These are phyloP conservation scores for Cystobasidium sp. DNA, from an alignment of 1,284 basidiomycete species.

Conservation along the genomic window DNA sequence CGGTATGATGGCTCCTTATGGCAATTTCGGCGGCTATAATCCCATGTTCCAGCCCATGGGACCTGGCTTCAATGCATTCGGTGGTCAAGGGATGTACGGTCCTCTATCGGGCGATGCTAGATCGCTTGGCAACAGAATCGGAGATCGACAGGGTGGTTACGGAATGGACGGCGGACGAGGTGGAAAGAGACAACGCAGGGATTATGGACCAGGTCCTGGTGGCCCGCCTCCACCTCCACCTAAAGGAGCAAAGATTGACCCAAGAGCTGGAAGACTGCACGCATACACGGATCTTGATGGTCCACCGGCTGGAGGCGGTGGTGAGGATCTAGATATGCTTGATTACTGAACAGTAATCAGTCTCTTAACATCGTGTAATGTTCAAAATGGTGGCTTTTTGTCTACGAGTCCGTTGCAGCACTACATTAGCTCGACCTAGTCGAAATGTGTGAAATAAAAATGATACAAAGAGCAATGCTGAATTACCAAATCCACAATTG, in stretches of 20 bases:
- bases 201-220: conserved; percentile 23
- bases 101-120: conserved; percentile 22
- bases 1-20: conserved; percentile 29
- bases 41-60: conserved; percentile 32
- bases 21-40: conserved; percentile 6
- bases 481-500: too few species aligned
- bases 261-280: conserved; percentile 38
- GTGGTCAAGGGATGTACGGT: conserved; percentile 9
- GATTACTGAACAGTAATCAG: conserved; percentile 22
- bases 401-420: too few species aligned
- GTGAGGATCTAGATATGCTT: conserved; percentile 37
- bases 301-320: conserved; percentile 35
- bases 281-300: conserved; percentile 42
- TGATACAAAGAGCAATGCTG: too few species aligned
- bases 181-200: conserved; percentile 19
- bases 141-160: conserved; percentile 66
- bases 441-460: too few species aligned
- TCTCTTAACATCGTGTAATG: too few species aligned
- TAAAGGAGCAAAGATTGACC: conserved; percentile 39
- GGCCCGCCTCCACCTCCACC: conserved; percentile 36
- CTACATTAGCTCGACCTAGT: too few species aligned
- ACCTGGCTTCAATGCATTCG: conserved; percentile 30
- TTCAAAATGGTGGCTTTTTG: too few species aligned
- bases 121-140: conserved; percentile 21
- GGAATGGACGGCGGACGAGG: conserved; percentile 47